Base-by-base conservation (phyloP, 2,329 filamentous ascomycete genomes). In the Hymenoscyphus fraxineus region DNA sequence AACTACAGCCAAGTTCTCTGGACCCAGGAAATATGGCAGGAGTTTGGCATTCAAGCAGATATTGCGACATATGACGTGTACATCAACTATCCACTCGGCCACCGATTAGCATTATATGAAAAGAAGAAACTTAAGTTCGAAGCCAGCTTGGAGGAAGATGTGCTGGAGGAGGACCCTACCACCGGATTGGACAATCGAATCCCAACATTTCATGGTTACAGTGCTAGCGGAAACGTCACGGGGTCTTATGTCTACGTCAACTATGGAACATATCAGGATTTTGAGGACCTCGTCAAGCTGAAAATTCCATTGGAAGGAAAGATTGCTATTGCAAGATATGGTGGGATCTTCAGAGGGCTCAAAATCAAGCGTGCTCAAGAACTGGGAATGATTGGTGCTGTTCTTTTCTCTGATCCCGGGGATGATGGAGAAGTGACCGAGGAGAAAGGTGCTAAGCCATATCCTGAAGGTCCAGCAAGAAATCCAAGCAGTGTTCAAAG, bases 151-250 rank as follows among this genome's bases (percentile, higher is more conserved):
- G 87, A 91, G 70, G 95, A 99, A 76, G 92, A 96, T 73, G 83
- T 94, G 1, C 80, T 98, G 5, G 83, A 92, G 0, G 88, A 96
- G 61, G 95, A 99, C 75, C 84, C 87, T 2, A 96, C 93, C 0
- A 92, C 88, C 19, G 84, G 87, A 27, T 80, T 92, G 57, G 78
- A 84, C 10, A 84, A 93, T 72, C 83, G 92, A 38, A 84, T 98
- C 31, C 93, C 94, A 0, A 94, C 90, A 0, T 98, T 98, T 80
- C 94, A 98, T 74, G 95, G 94, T 61, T 98, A 97, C 77, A 96
- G 92, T 3, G 93, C 93, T 4, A 93, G 83, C 66, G 94, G 94
- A 35, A 96, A 98, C 76, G 94, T 96, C 58, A 97, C 94, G 0
- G 92, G 87, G 2, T 85, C 87, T 15, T 95, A 91, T 69, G 91